Evolutionary conservation across 106 monocot genomes (phyloP), one percentile per base, ranked within the genome.

Genomic region (Vanilla planifolia): DNA sequence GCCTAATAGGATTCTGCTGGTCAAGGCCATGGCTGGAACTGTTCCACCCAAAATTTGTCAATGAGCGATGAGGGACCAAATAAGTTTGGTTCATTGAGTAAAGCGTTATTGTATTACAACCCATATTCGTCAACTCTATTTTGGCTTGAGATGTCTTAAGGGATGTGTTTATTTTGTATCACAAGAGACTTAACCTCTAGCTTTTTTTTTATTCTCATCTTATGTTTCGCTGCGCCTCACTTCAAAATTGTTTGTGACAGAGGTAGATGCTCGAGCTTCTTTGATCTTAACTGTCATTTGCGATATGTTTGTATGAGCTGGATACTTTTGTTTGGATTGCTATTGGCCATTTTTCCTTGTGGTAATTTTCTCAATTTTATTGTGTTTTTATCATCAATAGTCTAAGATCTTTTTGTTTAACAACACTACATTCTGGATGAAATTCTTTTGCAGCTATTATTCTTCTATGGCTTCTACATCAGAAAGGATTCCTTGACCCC

Each of bases 401-500:
- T 33, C 9, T 34, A 48, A 1, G 10, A 48, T 33, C n/a, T 28
- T 26, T 6, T 25, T 16, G 3, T 53, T 39, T 41, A 3, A 20
- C 35, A 25, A 65, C 42, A 58, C 20, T 10, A 52, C 42, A 42
- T 47, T 27, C n/a, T 41, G 8, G 65, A 23, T 21, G 2, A 21
- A 6, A 6, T 51, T 29, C n/a, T 0, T 43, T 44, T 65, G 41
- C 76, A 96, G 90, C 63, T 14, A 64, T 69, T 34, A 65, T 89
- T 15, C 75, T 87, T 4, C 28, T 90, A n/a, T 96, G 95, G 86
- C 64, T 96, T 26, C 30, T 96, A 33, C 95, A 96, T 61, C 86
- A 90, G 62, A 96, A 90, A 67, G 95, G 95, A 52, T 74, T 86
- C 33, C 87, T 96, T 48, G 95, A 96, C 68, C 84, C 71, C 9